Conservation (phyloP, 768 basidiomycete genomes). For the Tricholoma matsutake region DNA sequence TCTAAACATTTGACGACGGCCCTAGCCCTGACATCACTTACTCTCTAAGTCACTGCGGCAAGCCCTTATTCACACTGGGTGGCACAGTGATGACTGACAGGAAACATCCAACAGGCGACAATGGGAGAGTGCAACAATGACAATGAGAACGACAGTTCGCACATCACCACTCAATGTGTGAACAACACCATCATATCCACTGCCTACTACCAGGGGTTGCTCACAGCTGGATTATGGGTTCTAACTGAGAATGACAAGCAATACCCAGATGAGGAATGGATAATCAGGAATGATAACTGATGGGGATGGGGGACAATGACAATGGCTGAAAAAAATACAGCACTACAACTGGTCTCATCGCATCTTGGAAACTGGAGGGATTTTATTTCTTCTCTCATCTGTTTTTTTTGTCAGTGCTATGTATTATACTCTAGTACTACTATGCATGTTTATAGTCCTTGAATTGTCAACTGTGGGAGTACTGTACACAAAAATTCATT, state of each 20-base stretch:
- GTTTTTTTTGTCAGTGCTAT: no score
- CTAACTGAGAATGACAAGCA: background rate
- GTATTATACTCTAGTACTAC: background rate
- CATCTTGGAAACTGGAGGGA: background rate
- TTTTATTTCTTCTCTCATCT: background rate
- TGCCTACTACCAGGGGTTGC: background rate
- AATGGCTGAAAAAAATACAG: background rate
- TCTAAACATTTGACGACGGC: background rate
- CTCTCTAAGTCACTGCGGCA: background rate
- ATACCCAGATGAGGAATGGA: background rate
- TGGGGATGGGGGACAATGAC: background rate
- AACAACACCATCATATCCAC: background rate
- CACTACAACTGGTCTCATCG: background rate
- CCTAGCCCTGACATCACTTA: background rate
- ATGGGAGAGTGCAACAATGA: background rate
- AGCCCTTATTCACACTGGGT: background rate
- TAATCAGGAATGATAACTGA: background rate
- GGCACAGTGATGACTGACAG: background rate
- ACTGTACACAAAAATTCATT: background rate
- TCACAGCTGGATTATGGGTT: background rate
- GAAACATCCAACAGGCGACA: background rate
- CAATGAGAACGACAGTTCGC: background rate
- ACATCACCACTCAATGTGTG: background rate
- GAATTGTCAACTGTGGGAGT: background rate
- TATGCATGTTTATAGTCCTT: background rate